Evolutionary conservation across 2,329 filamentous ascomycete genomes (phyloP).

Genomic region (Graphilbum fragrans): DNA sequence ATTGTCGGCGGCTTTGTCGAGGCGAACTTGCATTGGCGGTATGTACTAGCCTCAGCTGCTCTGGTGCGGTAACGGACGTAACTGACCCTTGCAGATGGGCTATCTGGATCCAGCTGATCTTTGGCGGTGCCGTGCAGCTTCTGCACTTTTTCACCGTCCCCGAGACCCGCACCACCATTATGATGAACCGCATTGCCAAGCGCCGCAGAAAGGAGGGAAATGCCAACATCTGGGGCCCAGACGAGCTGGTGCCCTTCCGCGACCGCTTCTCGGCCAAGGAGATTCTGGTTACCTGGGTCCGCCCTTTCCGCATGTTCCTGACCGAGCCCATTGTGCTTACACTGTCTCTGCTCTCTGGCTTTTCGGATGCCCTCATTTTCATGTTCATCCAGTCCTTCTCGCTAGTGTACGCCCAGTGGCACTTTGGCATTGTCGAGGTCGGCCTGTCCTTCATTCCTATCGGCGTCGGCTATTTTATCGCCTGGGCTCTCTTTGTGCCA

Average conservation of each 20-base stretch:
- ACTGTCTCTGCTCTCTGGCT: conserved; percentile 58
- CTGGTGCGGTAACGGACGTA: no score
- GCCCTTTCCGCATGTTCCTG: conserved; percentile 61
- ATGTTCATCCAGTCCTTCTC: conserved; percentile 63
- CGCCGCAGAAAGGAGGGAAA: conserved; percentile 51
- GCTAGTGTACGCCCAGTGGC: conserved; percentile 57
- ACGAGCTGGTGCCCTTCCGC: conserved; percentile 52
- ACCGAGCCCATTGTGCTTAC: conserved; percentile 63
- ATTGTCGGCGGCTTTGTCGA: conserved; percentile 70
- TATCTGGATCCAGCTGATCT: conserved; percentile 78
- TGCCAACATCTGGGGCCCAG: conserved; percentile 57
- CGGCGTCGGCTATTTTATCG: conserved; percentile 52
- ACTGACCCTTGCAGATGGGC: conserved; percentile 21
- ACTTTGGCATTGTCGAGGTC: conserved; percentile 41
- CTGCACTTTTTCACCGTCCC: conserved; percentile 81
- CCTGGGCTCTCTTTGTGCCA: conserved; percentile 47
- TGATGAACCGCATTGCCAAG: conserved; percentile 73
- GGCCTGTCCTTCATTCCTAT: conserved; percentile 55
- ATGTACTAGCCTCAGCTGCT: background rate
- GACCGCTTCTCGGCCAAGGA: conserved; percentile 47
- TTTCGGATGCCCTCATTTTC: conserved; percentile 65
- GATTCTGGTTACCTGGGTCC: conserved; percentile 42
- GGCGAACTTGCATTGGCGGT: conserved; percentile 51
- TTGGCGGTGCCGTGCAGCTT: conserved; percentile 56
- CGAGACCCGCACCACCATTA: conserved; percentile 63